Percentiles rank a stretch among this genome's conserved stretches.
These are phyloP conservation scores for Lepidium campestre DNA, from an alignment of 441 rosid genomes.

Conservation along the genomic window DNA sequence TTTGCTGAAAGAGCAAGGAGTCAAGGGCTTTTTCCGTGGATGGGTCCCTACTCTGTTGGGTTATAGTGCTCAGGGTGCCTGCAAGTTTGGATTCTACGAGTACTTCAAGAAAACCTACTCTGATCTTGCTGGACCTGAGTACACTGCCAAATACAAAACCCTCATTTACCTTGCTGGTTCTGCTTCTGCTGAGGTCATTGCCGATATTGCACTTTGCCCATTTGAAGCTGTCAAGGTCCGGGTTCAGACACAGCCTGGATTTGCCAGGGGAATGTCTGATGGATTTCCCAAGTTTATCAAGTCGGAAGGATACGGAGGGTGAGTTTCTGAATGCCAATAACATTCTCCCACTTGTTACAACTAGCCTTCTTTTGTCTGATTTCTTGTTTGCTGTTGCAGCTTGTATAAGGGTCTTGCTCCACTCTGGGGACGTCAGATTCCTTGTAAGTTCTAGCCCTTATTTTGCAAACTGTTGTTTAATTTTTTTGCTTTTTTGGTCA, in stretches of 20 bases:
- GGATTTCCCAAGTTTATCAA: constrained; percentile 92
- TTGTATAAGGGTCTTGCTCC: constrained; percentile 96
- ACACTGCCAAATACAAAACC: constrained; percentile 78
- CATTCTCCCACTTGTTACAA: not conserved
- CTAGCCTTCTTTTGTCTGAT: not conserved
- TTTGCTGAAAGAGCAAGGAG: constrained; percentile 87
- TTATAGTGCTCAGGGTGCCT: constrained; percentile 98
- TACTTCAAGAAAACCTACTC: constrained; percentile 91
- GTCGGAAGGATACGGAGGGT: constrained; percentile 93
- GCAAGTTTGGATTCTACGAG: constrained; percentile 99
- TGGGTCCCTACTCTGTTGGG: constrained; percentile 99
- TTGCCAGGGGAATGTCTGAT: constrained; percentile 91
- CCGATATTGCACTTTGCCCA: constrained; percentile 99
- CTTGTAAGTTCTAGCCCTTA: constrained; percentile 57
- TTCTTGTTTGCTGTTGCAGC: constrained; percentile 35
- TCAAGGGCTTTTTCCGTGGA: constrained; percentile 88
- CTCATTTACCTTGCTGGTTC: constrained; percentile 99
- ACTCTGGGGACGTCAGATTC: constrained; percentile 99
- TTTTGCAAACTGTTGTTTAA: not conserved
- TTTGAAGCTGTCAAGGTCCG: constrained; percentile 99
- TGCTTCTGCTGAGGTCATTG: constrained; percentile 98
- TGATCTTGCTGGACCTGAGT: constrained; percentile 96
- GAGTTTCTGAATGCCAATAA: constrained; percentile 18
- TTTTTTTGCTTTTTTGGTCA: not conserved
- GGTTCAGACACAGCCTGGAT: constrained; percentile 99